Base-by-base conservation (phyloP, 2,329 filamentous ascomycete species). In the Hymenoscyphus occultus region DNA sequence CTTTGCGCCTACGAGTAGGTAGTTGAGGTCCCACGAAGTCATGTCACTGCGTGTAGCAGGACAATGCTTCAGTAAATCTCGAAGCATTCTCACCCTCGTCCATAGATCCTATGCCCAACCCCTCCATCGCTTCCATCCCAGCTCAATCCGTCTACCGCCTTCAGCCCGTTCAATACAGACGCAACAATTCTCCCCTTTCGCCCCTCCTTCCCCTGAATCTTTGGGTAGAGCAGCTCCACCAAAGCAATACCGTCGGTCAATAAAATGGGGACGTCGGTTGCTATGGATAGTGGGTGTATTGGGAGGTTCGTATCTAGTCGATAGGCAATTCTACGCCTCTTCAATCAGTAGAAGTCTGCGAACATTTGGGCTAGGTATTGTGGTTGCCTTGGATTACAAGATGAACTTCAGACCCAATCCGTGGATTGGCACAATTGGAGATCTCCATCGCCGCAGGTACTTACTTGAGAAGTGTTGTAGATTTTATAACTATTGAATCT, bases 371-470 rank as follows among this genome's bases (percentile, higher is more conserved):
- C 86, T 86, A 2, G 94, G 93, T 7, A 80, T 96, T 12, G 75
- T 93, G 57, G 90, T 96, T 16, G 94, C 93, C 0, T 74, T 93
- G 31, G 95, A 99, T 80, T 98, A 99, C 82, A 98, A 97, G 80
- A 82, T 98, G 77, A 98, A 99, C 78, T 99, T 99, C 78, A 86
- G 92, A 5, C 84, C 91, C 5, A 81, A 92, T 69, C 93, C 94
- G 6, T 84, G 88, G 63, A 84, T 89, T 60, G 86, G 88, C 60
- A 89, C 87, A 22, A 87, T 96, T 51, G 83, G 86, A 54, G 91
- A 92, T 65, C 80, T 98, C 60, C 95, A 99, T 78, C 81, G 84
- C 45, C 88, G 95, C 67, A 54, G 48, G 48, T 54, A 54, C 35
- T 13, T 54, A 51, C 10, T 13, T 54, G 6, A 12, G 19, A 22